phyloP scores from a whole-genome alignment of 139 green algal species.

The Volvox africanus region DNA sequence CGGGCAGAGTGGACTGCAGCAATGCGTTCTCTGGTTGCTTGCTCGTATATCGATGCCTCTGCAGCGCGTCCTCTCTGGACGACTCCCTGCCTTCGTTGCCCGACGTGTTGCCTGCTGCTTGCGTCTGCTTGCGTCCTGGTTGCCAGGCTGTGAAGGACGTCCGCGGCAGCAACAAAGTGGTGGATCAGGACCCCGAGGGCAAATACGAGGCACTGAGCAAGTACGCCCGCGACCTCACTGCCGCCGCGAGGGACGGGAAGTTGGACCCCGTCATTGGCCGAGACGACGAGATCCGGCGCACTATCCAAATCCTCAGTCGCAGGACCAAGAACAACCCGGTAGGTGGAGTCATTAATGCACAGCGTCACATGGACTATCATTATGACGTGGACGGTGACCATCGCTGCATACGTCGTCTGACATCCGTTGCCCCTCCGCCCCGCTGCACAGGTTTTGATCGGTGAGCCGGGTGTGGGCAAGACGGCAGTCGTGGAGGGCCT shows the following conservation, averaged over 20 bases:
- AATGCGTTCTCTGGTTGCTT: background rate
- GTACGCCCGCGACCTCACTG: slow-evolving; percentile 96
- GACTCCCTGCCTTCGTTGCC: background rate
- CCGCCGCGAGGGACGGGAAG: slow-evolving; percentile 80
- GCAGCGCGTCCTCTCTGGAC: background rate
- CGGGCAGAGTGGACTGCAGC: background rate
- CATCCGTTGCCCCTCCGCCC: no score
- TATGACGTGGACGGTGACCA: no score
- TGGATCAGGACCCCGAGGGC: slow-evolving; percentile 93
- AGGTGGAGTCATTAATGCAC: background rate
- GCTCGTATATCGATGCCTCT: background rate
- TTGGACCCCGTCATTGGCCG: slow-evolving; percentile 91
- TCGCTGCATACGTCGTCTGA: no score
- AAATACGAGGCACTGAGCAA: slow-evolving; percentile 97
- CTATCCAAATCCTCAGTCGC: slow-evolving; percentile 92
- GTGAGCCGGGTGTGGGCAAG: slow-evolving; percentile 90
- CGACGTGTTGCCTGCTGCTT: background rate
- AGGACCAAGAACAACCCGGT: slow-evolving; percentile 99
- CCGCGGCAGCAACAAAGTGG: slow-evolving; percentile 83
- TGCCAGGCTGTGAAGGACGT: slow-evolving; percentile 72
- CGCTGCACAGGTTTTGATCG: slow-evolving; percentile 89
- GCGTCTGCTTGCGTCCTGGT: no score
- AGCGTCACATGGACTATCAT: background rate
- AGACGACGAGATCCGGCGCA: slow-evolving; percentile 80
- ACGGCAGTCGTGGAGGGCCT: slow-evolving; percentile 94